Evolutionary conservation across 1,284 basidiomycete species (phyloP).

Genomic region (Tilletia indica): DNA sequence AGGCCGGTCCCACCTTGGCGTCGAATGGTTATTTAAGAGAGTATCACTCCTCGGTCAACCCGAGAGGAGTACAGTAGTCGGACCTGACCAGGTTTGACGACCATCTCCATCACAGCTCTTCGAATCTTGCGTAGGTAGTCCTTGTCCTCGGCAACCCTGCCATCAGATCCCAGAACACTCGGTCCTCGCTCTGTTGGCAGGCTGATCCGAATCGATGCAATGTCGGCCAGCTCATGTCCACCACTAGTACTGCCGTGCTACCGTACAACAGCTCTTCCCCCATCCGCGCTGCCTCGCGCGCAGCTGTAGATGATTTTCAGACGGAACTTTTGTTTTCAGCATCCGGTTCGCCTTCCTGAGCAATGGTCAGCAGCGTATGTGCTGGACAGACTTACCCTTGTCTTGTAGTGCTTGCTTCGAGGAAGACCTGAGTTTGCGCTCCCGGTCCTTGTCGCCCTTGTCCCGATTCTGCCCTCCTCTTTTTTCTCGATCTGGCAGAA

Average conservation of each 20-base stretch:
- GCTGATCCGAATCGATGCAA: constrained; percentile 31
- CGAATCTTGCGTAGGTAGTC: constrained; percentile 14
- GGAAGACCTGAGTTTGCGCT: constrained; percentile 39
- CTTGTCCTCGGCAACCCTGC: constrained; percentile 5
- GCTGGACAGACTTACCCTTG: constrained; percentile 23
- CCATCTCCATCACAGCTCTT: background rate
- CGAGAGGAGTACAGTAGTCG: constrained; percentile 9
- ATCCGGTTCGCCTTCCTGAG: no score
- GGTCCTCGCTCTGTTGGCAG: background rate
- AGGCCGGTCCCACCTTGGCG: no score
- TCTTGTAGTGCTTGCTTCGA: constrained; percentile 40
- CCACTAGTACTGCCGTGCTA: constrained; percentile 44
- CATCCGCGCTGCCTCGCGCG: constrained; percentile 37
- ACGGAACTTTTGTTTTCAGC: background rate
- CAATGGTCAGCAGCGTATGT: no score
- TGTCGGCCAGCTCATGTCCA: constrained; percentile 38
- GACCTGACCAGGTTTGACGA: background rate
- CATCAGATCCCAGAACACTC: constrained; percentile 9
- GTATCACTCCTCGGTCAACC: background rate
- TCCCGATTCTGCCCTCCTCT: constrained; percentile 32
- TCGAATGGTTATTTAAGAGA: background rate
- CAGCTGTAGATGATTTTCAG: constrained; percentile 16
- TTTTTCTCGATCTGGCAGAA: constrained; percentile 37
- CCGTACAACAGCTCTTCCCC: constrained; percentile 37
- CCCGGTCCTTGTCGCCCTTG: constrained; percentile 29